A percentile compares a stretch with the other conserved stretches of the same genome.
These are phyloP conservation scores for Aphanomyces euteiches DNA, from an alignment of 352 stramenopile species.

Conservation along the genomic window DNA sequence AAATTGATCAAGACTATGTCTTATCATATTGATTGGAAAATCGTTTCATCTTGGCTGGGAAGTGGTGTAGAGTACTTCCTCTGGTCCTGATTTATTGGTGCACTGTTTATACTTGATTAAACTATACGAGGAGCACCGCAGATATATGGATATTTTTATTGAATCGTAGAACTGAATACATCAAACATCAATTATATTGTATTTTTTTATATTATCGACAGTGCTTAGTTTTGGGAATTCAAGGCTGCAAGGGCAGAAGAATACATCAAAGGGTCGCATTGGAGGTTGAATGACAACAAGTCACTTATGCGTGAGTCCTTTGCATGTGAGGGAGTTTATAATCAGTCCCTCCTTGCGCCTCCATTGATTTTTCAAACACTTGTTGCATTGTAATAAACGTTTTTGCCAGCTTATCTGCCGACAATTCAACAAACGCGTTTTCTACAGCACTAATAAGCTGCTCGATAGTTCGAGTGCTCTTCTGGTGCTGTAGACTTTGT, in stretches of 20 bases:
- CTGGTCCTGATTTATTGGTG: background rate
- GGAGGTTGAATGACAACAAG: background rate
- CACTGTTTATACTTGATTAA: background rate
- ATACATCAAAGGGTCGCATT: background rate
- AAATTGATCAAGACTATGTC: too few relatives aligned
- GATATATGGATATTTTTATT: background rate
- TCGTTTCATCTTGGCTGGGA: too few relatives aligned
- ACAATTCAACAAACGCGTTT: background rate
- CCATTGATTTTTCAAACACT: background rate
- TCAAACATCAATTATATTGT: background rate
- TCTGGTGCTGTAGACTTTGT: background rate
- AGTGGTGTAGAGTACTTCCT: too few relatives aligned
- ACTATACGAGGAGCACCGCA: background rate
- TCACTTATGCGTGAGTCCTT: background rate
- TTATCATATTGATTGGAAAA: too few relatives aligned
- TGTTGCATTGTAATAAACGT: background rate
- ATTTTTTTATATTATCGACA: background rate
- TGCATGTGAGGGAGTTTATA: constrained; percentile 5
- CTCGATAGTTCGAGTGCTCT: background rate
- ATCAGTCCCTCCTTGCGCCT: background rate
- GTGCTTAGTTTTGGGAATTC: background rate
- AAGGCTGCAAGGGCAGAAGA: too few relatives aligned
- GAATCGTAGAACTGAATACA: background rate
- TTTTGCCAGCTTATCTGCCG: background rate
- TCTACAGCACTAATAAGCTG: background rate